Evolutionary conservation across 176 grass and related monocot species (phyloP), one percentile per base, ranked within the genome.

Genomic region (Oryza brachyantha): DNA sequence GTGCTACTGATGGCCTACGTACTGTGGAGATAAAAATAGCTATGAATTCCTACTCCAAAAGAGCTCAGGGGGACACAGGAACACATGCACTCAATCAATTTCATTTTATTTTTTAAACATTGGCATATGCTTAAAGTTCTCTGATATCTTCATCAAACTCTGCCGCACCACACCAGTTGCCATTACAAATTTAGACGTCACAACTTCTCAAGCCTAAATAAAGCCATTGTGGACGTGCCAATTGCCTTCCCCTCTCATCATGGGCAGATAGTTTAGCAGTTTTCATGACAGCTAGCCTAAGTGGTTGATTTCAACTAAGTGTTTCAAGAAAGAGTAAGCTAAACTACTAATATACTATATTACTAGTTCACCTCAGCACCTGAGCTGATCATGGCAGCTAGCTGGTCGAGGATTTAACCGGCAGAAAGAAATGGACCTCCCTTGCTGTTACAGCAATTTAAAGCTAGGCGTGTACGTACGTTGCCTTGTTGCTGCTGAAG

Each of bases 111-210:
- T 41, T 32, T 38, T 71, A 36, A 45, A 48, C 22, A 36, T 81
- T 72, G 66, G 72, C 77, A 71, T 75, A 48, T 85, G 77, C 77
- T 85, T 81, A 77, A 89, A 85, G 72, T 59, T 32, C 64, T 76
- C 64, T 76, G 57, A 81, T 70, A 66, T 57, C 57, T 89, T 60
- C 72, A 72, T 10, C 40, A 84, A 46, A 16, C 64, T 66, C 57
- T 52, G 68, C 55, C 32, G 29, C 48, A 34, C 77, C 73, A 72
- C 34, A 34, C 81, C 63, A 88, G 70, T 84, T 70, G 86, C 35
- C 43, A 64, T 58, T 79, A 36, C 75, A 88, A 64, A 71, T 69
- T 40, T 41, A 9, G 42, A 28, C 62, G 21, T 13, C 32, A 22
- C 60, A 61, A 66, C 81, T 68, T 67, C 75, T 69, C 72, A 28